phyloP scores from a whole-genome alignment of 305 asterid species.

The Fraxinus latifolia region DNA sequence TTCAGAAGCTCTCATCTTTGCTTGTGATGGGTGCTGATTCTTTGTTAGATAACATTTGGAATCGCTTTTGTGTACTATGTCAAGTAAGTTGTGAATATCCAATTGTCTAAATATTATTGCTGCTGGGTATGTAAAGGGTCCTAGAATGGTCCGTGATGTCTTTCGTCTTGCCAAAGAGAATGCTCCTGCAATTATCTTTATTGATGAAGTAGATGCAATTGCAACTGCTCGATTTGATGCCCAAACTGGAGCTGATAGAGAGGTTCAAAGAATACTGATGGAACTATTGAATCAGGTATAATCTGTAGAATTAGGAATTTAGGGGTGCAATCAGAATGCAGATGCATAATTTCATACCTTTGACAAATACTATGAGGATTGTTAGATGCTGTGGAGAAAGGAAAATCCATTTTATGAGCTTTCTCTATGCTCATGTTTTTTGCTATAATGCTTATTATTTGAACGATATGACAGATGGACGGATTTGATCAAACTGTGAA shows the following conservation, averaged over 20 bases:
- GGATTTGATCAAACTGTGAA: constrained; percentile 90
- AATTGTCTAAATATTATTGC: not conserved
- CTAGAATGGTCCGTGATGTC: constrained; percentile 85
- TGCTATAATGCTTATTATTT: not conserved
- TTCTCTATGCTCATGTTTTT: not conserved
- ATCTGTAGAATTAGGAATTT: not conserved
- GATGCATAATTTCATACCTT: not conserved
- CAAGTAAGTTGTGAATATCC: not conserved
- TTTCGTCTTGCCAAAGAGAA: constrained; percentile 84
- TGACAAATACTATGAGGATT: not conserved
- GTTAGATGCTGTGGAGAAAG: not conserved
- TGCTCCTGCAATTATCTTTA: constrained; percentile 81
- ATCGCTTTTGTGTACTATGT: not conserved
- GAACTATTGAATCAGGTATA: constrained; percentile 70
- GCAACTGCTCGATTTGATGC: constrained; percentile 88
- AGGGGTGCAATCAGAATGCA: not conserved
- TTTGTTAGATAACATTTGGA: not conserved
- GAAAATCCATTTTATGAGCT: not conserved
- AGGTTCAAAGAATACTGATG: constrained; percentile 85
- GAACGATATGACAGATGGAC: constrained; percentile 56
- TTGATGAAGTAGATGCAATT: constrained; percentile 88
- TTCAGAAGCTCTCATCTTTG: not conserved
- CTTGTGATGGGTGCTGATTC: not conserved
- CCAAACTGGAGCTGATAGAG: constrained; percentile 87
- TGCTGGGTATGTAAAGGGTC: constrained; percentile 50